Conservation (phyloP, 2,329 filamentous ascomycete genomes). For the Chalara sp. region DNA sequence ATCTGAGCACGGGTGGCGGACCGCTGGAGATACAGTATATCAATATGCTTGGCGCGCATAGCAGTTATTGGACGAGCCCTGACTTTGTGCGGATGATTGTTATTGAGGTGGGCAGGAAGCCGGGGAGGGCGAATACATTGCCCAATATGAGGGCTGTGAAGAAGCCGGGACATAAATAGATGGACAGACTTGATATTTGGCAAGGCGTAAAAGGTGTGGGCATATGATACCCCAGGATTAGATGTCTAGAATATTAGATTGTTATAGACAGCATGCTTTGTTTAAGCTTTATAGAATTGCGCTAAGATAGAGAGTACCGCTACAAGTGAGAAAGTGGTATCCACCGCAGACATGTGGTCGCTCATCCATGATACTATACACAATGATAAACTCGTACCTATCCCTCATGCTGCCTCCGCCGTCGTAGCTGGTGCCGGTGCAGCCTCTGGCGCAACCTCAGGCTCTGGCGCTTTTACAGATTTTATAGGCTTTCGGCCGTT, state of each 20-base stretch:
- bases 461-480: constrained; percentile 9
- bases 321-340: too few species aligned
- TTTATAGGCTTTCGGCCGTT: constrained; percentile 57
- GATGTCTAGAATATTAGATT: too few species aligned
- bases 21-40: constrained; percentile 92
- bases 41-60: constrained; percentile 94
- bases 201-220: too few species aligned
- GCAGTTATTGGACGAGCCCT: constrained; percentile 81
- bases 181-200: neutral
- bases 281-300: too few species aligned
- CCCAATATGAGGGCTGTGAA: constrained; percentile 55
- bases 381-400: too few species aligned
- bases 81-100: constrained; percentile 92
- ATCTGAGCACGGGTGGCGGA: constrained; percentile 74
- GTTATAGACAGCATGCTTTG: too few species aligned
- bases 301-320: too few species aligned
- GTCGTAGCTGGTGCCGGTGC: neutral
- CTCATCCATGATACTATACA: too few species aligned
- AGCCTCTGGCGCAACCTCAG: neutral
- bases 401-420: neutral
- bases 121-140: constrained; percentile 56
- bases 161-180: constrained; percentile 7
- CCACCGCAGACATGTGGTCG: too few species aligned
- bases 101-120: constrained; percentile 72
- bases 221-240: too few species aligned